phyloP scores from a whole-genome alignment of 2,329 filamentous ascomycete species.

The Zalaria obscura region DNA sequence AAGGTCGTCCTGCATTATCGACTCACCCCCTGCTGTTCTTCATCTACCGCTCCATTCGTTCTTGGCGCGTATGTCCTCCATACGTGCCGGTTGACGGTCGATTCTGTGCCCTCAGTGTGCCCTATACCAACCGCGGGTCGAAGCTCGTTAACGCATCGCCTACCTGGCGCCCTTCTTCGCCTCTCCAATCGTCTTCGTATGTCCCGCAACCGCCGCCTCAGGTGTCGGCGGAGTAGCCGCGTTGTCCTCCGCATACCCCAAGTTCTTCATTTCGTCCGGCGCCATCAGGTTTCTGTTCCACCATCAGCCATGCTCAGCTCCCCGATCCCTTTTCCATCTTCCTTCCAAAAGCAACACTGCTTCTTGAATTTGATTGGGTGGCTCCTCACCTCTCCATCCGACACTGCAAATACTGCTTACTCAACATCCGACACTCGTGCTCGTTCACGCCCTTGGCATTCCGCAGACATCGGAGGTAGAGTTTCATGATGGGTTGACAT shows the following conservation, averaged over 20 bases:
- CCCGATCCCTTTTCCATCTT: neutral
- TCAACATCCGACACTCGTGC: slow-evolving; percentile 67
- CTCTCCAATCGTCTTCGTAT: neutral
- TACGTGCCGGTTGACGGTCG: too few relatives aligned
- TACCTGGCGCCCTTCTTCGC: neutral
- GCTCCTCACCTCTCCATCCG: slow-evolving; percentile 72
- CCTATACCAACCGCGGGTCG: too few relatives aligned
- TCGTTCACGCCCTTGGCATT: slow-evolving; percentile 73
- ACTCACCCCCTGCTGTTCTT: too few relatives aligned
- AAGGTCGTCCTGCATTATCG: too few relatives aligned
- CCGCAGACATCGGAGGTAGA: slow-evolving; percentile 79
- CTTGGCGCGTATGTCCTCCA: too few relatives aligned
- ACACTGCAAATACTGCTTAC: slow-evolving; percentile 79
- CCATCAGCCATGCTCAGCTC: slow-evolving; percentile 18
- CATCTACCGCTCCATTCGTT: too few relatives aligned
- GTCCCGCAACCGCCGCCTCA: slow-evolving; percentile 3
- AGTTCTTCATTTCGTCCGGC: slow-evolving; percentile 83
- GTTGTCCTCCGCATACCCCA: slow-evolving; percentile 55
- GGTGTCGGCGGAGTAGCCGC: neutral
- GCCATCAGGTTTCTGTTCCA: slow-evolving; percentile 71
- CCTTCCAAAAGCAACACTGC: neutral
- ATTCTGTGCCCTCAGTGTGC: too few relatives aligned
- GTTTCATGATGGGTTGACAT: slow-evolving; percentile 78
- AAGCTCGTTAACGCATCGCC: too few relatives aligned
- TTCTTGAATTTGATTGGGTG: slow-evolving; percentile 13